These are phyloP conservation scores for Gyrodon lividus DNA, from an alignment of 768 basidiomycete genomes.

Conservation along the genomic window DNA sequence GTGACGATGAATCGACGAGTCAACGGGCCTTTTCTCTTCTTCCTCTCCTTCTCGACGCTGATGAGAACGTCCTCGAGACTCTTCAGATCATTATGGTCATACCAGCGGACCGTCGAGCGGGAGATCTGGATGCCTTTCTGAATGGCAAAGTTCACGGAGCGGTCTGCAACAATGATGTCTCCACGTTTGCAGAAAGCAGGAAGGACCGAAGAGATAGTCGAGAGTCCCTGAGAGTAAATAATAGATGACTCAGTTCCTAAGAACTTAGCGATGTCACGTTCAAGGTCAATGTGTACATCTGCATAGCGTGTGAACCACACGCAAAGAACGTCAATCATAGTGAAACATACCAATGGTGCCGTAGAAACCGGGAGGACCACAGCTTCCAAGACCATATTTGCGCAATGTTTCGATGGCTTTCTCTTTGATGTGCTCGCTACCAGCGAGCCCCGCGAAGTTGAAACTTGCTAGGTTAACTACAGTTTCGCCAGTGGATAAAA, in stretches of 20 bases:
- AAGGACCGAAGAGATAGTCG: constrained; percentile 90
- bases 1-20: constrained; percentile 94
- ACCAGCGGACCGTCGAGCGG: constrained; percentile 91
- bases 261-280: constrained; percentile 88
- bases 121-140: constrained; percentile 96
- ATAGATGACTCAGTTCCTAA: constrained; percentile 87
- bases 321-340: not conserved
- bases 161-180: constrained; percentile 97
- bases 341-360: constrained; percentile 79
- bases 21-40: constrained; percentile 76
- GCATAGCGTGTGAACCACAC: constrained; percentile 7
- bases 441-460: constrained; percentile 90
- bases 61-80: constrained; percentile 88
- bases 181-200: constrained; percentile 98
- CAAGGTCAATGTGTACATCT: constrained; percentile 92
- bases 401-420: constrained; percentile 79
- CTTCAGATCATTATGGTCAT: constrained; percentile 91
- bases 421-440: constrained; percentile 85
- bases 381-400: constrained; percentile 91
- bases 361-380: constrained; percentile 97
- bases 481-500: constrained; percentile 68
- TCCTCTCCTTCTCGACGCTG: constrained; percentile 81
- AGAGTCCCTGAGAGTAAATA: constrained; percentile 92
- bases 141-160: constrained; percentile 92
- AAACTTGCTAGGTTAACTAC: constrained; percentile 84